Percentiles rank a stretch among this genome's conserved stretches.
Evolutionary conservation across 345 rosid species (phyloP).

Genomic region (Lepidium africanum): DNA sequence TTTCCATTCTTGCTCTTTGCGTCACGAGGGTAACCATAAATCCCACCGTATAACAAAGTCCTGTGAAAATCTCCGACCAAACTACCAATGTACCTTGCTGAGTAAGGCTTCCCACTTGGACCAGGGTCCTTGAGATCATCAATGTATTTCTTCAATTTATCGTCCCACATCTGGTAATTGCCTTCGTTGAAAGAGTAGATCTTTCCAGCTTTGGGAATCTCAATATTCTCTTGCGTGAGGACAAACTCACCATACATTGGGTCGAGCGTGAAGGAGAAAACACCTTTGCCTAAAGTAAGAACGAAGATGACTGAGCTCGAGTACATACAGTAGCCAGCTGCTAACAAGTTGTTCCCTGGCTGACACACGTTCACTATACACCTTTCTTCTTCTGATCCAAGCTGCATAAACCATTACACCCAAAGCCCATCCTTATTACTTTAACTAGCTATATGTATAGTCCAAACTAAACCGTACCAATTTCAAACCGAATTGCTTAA

Average conservation of each 20-base stretch:
- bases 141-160: slow-evolving; percentile 81
- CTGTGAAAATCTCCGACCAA: slow-evolving; percentile 94
- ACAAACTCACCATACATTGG: slow-evolving; percentile 97
- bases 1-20: slow-evolving; percentile 90
- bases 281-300: slow-evolving; percentile 72
- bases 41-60: slow-evolving; percentile 82
- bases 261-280: slow-evolving; percentile 73
- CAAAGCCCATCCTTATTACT: background rate
- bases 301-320: slow-evolving; percentile 92
- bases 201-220: slow-evolving; percentile 78
- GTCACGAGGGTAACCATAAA: slow-evolving; percentile 93
- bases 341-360: slow-evolving; percentile 85
- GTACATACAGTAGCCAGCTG: slow-evolving; percentile 96
- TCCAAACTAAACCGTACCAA: background rate
- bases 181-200: slow-evolving; percentile 94
- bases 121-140: slow-evolving; percentile 93
- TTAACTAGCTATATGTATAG: background rate
- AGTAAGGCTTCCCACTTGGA: slow-evolving; percentile 76
- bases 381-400: slow-evolving; percentile 45
- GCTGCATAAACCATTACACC: slow-evolving; percentile 37
- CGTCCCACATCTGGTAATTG: slow-evolving; percentile 89
- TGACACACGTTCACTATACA: slow-evolving; percentile 86
- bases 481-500: background rate
- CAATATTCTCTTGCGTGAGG: slow-evolving; percentile 73
- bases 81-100: slow-evolving; percentile 91